Base-by-base conservation (phyloP, 257 asterid species). In the Verbena officinalis region DNA sequence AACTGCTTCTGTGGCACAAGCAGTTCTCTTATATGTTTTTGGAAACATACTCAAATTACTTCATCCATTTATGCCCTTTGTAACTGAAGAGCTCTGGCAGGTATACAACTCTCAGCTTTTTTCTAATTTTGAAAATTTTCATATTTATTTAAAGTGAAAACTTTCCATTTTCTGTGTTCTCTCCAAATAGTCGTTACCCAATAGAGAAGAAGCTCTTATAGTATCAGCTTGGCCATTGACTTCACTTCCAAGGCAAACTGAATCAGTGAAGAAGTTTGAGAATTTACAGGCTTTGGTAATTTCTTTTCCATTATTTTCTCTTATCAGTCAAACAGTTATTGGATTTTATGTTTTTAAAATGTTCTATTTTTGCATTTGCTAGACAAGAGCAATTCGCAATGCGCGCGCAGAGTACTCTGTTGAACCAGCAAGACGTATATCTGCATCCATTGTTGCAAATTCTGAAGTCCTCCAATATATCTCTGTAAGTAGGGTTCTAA, bases 71-170 rank as follows among this genome's bases (percentile, higher is more conserved):
- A 93, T 93, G 99, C 99, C 99, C 52, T 93, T 87, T 70, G 99
- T 93, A 50, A 93, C 99, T 9, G 99, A 93, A 74, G 96, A 83
- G 77, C 95, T 90, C 68, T 93, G 99, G 99, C 99, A 90, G 97
- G 99, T 93, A 84, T 69, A 45, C 17, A 39, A 62, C 19, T 71
- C 57, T 70, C 36, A 2, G 59, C 15, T 54, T 40, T 68, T 56
- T 38, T 16, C 50, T 34, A 14, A 12, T 39, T 55, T 67, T 65
- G 39, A 27, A n/a, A 27, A 55, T 8, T n/a, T 15, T 13, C 17
- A 17, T 27, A 19, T 48, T n/a, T n/a, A n/a, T n/a, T n/a, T n/a
- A n/a, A n/a, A n/a, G n/a, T n/a, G n/a, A n/a, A n/a, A n/a, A n/a
- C n/a, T n/a, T n/a, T n/a, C n/a, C n/a, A n/a, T 39, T 34, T 2